phyloP scores from a whole-genome alignment of 345 rosid species.

The Draba incana region DNA sequence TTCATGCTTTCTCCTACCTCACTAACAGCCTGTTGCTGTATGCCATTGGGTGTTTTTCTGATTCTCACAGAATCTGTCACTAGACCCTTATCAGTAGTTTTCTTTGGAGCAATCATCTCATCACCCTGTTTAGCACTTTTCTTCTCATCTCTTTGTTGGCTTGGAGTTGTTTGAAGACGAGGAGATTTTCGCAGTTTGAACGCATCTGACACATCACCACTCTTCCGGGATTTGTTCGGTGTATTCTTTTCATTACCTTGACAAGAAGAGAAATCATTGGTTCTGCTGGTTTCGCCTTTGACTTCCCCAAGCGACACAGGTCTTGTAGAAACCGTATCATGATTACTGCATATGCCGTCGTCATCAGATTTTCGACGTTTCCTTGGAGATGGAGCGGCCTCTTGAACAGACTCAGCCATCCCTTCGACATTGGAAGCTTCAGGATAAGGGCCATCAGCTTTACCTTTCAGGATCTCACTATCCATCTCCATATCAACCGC shows the following conservation, averaged over 20 bases:
- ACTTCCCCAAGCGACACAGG: conserved; percentile 14
- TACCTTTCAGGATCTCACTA: no score
- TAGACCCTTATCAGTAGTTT: no score
- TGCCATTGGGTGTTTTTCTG: conserved; percentile 49
- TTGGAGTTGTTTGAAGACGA: conserved; percentile 29
- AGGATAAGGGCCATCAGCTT: conserved; percentile 17
- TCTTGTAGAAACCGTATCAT: no score
- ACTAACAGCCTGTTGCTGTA: conserved; percentile 39
- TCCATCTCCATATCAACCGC: conserved; percentile 27
- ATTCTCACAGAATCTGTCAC: conserved; percentile 38
- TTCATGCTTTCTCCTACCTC: conserved; percentile 35
- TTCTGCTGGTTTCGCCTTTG: conserved; percentile 15
- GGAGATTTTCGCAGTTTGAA: conserved; percentile 39
- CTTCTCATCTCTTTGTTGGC: conserved; percentile 29
- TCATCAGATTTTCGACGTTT: conserved; percentile 36
- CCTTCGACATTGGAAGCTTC: conserved; percentile 28
- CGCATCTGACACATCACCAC: conserved; percentile 9
- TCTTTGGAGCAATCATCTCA: conserved; percentile 30
- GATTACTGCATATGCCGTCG: conserved; percentile 13
- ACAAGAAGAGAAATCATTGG: conserved; percentile 22
- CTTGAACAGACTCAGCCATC: conserved; percentile 23
- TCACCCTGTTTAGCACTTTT: conserved; percentile 24
- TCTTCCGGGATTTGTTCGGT: conserved; percentile 16
- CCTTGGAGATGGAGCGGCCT: conserved; percentile 36
- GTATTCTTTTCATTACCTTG: conserved; percentile 37